phyloP scores from a whole-genome alignment of 345 rosid genomes.

The Melastoma malabathricum region DNA sequence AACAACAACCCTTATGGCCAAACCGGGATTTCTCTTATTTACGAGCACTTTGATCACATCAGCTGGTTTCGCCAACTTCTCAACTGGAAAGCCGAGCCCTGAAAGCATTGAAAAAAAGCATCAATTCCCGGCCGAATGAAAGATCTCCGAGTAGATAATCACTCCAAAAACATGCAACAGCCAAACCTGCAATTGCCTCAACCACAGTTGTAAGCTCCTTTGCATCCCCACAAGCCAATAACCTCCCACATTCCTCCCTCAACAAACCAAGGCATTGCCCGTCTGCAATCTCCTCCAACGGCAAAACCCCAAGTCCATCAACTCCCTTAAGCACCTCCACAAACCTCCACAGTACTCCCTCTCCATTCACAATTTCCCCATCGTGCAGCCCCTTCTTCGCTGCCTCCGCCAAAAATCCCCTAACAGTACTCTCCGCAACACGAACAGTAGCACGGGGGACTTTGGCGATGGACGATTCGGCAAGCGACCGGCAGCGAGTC shows the following conservation, averaged over 20 bases:
- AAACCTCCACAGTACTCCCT: slow-evolving; percentile 40
- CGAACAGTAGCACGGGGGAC: too few relatives aligned
- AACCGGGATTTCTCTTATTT: slow-evolving; percentile 33
- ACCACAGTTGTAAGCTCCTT: slow-evolving; percentile 39
- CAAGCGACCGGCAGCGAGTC: slow-evolving; percentile 1
- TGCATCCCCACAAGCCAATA: slow-evolving; percentile 34
- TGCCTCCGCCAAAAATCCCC: slow-evolving; percentile 23
- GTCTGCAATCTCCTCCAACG: slow-evolving; percentile 31
- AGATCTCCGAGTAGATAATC: background rate
- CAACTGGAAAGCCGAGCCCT: slow-evolving; percentile 55
- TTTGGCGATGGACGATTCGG: too few relatives aligned
- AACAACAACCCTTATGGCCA: slow-evolving; percentile 62
- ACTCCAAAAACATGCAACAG: background rate
- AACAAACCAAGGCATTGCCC: slow-evolving; percentile 26
- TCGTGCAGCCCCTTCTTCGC: slow-evolving; percentile 34
- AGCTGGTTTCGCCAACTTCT: slow-evolving; percentile 47
- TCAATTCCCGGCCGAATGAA: slow-evolving; percentile 4
- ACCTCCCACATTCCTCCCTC: slow-evolving; percentile 39
- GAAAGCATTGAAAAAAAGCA: slow-evolving; percentile 12
- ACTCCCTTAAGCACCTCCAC: slow-evolving; percentile 39
- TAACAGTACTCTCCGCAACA: slow-evolving; percentile 3
- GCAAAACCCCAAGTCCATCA: slow-evolving; percentile 43
- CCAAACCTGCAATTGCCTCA: slow-evolving; percentile 64
- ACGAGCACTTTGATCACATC: slow-evolving; percentile 43
- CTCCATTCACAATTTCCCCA: slow-evolving; percentile 2